These are phyloP conservation scores for Metarhizium robertsii DNA, from an alignment of 2,329 filamentous ascomycete genomes.

Conservation along the genomic window DNA sequence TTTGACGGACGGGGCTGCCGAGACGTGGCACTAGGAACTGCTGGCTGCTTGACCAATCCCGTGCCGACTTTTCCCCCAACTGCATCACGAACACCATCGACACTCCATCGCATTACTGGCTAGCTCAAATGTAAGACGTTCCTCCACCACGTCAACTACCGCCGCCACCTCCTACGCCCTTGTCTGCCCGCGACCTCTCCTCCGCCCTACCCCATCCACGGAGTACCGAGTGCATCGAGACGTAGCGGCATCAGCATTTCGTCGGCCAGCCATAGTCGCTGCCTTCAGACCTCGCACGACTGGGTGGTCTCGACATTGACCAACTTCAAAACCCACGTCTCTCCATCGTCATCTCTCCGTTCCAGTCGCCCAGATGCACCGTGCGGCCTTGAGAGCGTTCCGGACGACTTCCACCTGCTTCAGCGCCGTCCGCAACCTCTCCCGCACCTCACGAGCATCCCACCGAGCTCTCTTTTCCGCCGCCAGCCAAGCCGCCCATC, in stretches of 20 bases:
- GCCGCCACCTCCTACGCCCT: not conserved
- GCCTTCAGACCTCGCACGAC: not conserved
- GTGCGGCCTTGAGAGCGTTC: constrained; percentile 57
- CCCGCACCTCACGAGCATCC: constrained; percentile 28
- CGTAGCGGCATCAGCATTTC: not conserved
- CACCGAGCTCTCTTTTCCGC: constrained; percentile 30
- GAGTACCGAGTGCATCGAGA: not conserved
- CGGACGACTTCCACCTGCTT: constrained; percentile 60
- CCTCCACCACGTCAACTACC: not conserved
- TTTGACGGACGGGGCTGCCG: no score
- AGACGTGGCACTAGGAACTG: not conserved
- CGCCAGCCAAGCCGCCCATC: constrained; percentile 11
- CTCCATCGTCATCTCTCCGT: not conserved
- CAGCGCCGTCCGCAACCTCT: constrained; percentile 48
- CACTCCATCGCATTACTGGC: no score
- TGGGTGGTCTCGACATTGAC: not conserved
- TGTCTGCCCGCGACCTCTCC: not conserved
- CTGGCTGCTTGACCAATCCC: not conserved
- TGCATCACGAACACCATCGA: not conserved
- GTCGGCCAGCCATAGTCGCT: not conserved
- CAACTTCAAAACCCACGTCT: not conserved
- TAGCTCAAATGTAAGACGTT: not conserved
- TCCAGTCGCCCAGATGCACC: constrained; percentile 53
- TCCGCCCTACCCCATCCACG: not conserved
- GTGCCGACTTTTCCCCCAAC: not conserved